Percentiles rank a stretch among this genome's conserved stretches.
Evolutionary conservation across 805 yeast genomes (phyloP).

Genomic region (Saturnispora mendoncae): DNA sequence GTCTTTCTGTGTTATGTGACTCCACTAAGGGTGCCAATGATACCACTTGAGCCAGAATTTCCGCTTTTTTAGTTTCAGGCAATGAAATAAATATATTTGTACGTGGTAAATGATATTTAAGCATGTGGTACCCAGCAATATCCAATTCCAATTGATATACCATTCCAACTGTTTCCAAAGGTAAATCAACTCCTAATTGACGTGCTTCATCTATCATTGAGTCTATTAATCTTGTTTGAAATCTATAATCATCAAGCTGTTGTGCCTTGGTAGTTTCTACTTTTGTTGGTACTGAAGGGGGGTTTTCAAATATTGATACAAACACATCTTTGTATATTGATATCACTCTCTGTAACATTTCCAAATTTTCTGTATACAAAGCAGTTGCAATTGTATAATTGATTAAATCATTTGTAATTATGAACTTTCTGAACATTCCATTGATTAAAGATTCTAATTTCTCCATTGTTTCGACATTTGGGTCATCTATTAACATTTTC

Average conservation of each 20-base stretch:
- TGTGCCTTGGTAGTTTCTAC: too few species aligned
- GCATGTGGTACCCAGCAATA: slow-evolving; percentile 3
- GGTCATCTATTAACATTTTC: neutral
- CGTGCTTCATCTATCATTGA: neutral
- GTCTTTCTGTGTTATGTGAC: neutral
- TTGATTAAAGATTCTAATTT: neutral
- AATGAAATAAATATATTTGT: neutral
- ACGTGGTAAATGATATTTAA: slow-evolving; percentile 2
- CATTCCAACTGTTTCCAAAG: neutral
- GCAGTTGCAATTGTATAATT: slow-evolving; percentile 1
- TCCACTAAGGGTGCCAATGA: neutral
- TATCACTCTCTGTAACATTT: neutral
- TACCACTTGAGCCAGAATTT: neutral
- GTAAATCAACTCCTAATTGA: neutral
- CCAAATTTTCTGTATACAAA: neutral
- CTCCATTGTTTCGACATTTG: neutral
- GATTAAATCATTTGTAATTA: neutral
- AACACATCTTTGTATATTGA: neutral
- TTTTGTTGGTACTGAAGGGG: neutral
- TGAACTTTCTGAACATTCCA: neutral
- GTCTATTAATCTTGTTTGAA: slow-evolving; percentile 3
- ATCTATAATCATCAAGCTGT: neutral
- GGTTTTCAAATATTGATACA: neutral
- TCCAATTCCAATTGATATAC: neutral
- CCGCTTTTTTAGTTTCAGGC: neutral